A percentile compares a stretch with the other conserved stretches of the same genome.
Evolutionary conservation across 257 asterid genomes (phyloP).

Genomic region (Solanum tarapatanum): DNA sequence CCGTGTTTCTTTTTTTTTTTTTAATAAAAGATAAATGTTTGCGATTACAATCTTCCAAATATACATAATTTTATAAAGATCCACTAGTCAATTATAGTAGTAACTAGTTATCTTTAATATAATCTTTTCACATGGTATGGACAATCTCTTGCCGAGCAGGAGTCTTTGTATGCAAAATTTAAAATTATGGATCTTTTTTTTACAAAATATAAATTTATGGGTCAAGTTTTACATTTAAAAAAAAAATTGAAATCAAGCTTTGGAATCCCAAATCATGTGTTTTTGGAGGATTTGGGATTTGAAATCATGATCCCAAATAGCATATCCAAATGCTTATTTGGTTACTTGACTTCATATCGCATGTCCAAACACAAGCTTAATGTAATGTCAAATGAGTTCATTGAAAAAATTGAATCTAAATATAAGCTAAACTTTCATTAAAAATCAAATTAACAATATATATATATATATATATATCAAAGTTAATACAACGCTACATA

Average conservation of each 20-base stretch:
- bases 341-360: background rate
- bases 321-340: background rate
- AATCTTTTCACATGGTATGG: background rate
- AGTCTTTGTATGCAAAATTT: background rate
- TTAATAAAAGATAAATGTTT: background rate
- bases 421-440: background rate
- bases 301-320: background rate
- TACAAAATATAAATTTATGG: background rate
- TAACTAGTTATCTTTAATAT: background rate
- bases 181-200: background rate
- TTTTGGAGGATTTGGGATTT: background rate
- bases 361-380: background rate
- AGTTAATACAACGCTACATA: background rate
- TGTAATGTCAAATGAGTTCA: background rate
- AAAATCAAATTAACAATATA: background rate
- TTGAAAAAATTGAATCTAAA: background rate
- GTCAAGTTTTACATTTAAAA: background rate
- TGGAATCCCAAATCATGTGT: background rate
- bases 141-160: background rate
- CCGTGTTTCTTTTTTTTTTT: background rate
- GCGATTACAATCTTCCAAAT: background rate
- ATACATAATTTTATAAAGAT: background rate
- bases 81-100: background rate
- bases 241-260: background rate
- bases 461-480: too few relatives aligned